These are phyloP conservation scores for Corinectria fuckeliana DNA, from an alignment of 2,329 filamentous ascomycete species.

Conservation along the genomic window DNA sequence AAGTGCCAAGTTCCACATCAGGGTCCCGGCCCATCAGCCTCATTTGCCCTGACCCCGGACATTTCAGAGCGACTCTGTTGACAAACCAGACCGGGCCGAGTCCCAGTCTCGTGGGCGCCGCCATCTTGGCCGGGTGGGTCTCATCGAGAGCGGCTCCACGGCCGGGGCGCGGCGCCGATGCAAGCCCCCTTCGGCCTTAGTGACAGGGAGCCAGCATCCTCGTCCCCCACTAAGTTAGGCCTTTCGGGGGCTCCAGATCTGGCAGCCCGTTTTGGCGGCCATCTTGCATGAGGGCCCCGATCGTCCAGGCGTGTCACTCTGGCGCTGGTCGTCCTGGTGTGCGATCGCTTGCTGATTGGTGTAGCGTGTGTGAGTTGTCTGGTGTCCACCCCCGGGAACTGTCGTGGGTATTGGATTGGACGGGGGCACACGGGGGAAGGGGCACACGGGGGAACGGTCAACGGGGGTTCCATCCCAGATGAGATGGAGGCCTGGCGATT, in stretches of 20 bases:
- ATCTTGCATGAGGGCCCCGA: constrained; percentile 17
- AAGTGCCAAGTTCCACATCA: not conserved
- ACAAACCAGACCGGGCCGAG: not conserved
- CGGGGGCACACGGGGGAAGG: not conserved
- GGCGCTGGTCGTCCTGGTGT: not conserved
- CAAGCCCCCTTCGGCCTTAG: constrained; percentile 1
- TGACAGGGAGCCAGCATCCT: not conserved
- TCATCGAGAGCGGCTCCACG: not conserved
- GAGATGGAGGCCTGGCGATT: constrained; percentile 10
- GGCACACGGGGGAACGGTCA: not conserved
- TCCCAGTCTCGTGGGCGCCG: not conserved
- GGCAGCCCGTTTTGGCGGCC: not conserved
- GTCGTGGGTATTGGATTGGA: constrained; percentile 17
- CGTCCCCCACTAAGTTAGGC: not conserved
- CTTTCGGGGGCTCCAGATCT: constrained; percentile 6
- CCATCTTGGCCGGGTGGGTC: not conserved
- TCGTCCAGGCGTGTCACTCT: constrained; percentile 7
- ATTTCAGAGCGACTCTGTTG: not conserved
- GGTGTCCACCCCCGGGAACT: constrained; percentile 10
- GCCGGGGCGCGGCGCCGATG: constrained; percentile 8
- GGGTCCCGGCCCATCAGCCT: not conserved
- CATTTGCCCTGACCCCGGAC: not conserved
- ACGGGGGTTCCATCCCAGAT: constrained; percentile 9
- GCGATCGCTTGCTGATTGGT: constrained; percentile 12
- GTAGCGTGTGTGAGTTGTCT: constrained; percentile 6